Base-by-base conservation (phyloP, 2,329 filamentous ascomycete genomes). In the Rasamsonia emersonii region DNA sequence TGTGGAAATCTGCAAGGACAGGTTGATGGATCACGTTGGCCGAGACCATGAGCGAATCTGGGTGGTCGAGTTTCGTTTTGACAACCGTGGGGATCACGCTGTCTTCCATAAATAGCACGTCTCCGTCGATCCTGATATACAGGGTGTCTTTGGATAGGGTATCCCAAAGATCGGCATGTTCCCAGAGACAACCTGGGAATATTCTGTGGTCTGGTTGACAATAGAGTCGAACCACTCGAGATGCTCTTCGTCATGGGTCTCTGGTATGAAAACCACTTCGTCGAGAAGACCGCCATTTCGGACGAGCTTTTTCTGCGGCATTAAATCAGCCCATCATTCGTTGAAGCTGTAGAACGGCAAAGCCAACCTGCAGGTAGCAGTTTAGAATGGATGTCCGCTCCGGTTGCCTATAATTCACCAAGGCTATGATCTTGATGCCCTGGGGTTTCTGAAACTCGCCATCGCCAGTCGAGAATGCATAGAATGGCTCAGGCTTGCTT, bases 21-120 rank as follows among this genome's bases (percentile, higher is more conserved):
- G 70, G 71, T 29, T 71, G 68, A 38, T 76, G 76, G 40, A 75
- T 56, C 14, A 77, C 59, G 39, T 76, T 75, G 30, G 70, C 70
- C 2, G 69, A 71, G 9, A 75, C 65, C 27, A 67, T 54, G 39
- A 64, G 65, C 16, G 63, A 62, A 23, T 71, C 62, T 5, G 70
- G 68, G 18, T 73, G 61, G 3, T 64, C 57, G 29, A 71, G 48
- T 39, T 68, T 68, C 13, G 68, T 70, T 39, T 68, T 67, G 17
- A 74, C 61, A 5, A 77, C 58, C 3, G 69, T 66, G 2, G 70
- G 63, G 29, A 77, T 71, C 15, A 66, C 59, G 32, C 59, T 52
- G 28, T 64, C 58, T 35, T 63, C 59, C 9, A 65, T 41, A 34
- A 55, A 67, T 17, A 64, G 47, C 29, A 59, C 45, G 30, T 65